Evolutionary conservation across 306 rosid species (phyloP).

Genomic region (Cicer chorassanicum): DNA sequence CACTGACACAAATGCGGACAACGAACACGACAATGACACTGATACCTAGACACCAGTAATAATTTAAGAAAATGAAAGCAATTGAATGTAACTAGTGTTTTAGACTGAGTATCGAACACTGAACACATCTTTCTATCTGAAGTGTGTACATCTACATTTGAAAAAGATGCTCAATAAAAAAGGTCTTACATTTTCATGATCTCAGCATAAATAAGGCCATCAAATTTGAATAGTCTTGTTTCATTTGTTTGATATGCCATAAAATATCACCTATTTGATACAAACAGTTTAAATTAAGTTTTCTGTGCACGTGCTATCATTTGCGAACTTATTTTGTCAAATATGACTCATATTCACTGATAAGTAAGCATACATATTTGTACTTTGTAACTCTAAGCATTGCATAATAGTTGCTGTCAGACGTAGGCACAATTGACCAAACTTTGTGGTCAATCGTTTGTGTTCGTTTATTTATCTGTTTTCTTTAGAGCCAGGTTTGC

Average conservation of each 20-base stretch:
- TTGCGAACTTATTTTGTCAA: background rate
- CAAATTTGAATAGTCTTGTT: constrained; percentile 1
- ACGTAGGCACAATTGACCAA: background rate
- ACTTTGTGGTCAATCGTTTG: background rate
- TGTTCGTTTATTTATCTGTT: background rate
- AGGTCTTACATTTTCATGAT: background rate
- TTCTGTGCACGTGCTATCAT: background rate
- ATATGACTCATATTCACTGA: background rate
- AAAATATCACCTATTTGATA: background rate
- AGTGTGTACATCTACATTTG: background rate
- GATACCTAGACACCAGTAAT: too few relatives aligned
- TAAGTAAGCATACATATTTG: background rate
- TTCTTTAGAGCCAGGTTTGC: background rate
- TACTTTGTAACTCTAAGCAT: background rate
- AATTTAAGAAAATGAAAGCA: too few relatives aligned
- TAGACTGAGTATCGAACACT: too few relatives aligned
- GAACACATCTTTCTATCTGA: too few relatives aligned
- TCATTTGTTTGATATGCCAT: background rate
- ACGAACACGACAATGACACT: too few relatives aligned
- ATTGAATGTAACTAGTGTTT: too few relatives aligned
- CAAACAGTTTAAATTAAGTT: background rate
- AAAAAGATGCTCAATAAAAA: background rate
- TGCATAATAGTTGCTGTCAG: background rate
- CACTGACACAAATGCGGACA: too few relatives aligned
- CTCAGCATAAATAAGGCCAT: background rate